phyloP scores from a whole-genome alignment of 345 rosid genomes.

The Aquilaria malaccensis region DNA sequence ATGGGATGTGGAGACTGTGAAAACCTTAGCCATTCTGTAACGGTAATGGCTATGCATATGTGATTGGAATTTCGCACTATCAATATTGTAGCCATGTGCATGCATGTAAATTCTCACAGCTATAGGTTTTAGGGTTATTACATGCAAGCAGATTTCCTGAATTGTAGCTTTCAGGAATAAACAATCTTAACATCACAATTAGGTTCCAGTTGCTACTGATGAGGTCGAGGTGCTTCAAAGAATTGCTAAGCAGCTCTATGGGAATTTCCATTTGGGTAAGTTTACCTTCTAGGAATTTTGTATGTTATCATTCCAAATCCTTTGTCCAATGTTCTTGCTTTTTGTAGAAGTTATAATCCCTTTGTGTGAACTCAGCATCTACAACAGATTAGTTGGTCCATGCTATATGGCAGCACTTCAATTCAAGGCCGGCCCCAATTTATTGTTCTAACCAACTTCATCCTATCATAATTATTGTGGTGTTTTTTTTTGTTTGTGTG shows the following conservation, averaged over 20 bases:
- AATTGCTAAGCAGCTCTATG: conserved; percentile 72
- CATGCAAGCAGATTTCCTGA: conserved; percentile 1
- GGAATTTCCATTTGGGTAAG: conserved; percentile 62
- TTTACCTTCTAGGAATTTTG: neutral
- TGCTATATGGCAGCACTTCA: too few species aligned
- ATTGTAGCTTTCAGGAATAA: neutral
- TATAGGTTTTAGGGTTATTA: neutral
- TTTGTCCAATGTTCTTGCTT: too few species aligned
- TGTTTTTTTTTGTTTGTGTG: too few species aligned
- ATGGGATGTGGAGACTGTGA: conserved; percentile 94
- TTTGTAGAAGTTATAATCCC: too few species aligned
- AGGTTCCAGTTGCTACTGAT: conserved; percentile 86
- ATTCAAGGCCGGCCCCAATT: too few species aligned
- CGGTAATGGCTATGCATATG: conserved; percentile 33
- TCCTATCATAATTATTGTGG: too few species aligned
- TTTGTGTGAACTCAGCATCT: too few species aligned
- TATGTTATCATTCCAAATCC: too few species aligned
- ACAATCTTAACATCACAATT: conserved; percentile 1
- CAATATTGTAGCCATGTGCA: neutral
- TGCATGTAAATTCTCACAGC: neutral
- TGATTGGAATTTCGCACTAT: conserved; percentile 1
- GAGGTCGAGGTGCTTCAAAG: conserved; percentile 72
- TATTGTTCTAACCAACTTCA: too few species aligned
- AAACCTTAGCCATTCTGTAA: conserved; percentile 74
- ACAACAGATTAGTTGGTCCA: too few species aligned